Evolutionary conservation across 305 asterid species (phyloP).

Genomic region (Fraxinus xanthoxyloides): DNA sequence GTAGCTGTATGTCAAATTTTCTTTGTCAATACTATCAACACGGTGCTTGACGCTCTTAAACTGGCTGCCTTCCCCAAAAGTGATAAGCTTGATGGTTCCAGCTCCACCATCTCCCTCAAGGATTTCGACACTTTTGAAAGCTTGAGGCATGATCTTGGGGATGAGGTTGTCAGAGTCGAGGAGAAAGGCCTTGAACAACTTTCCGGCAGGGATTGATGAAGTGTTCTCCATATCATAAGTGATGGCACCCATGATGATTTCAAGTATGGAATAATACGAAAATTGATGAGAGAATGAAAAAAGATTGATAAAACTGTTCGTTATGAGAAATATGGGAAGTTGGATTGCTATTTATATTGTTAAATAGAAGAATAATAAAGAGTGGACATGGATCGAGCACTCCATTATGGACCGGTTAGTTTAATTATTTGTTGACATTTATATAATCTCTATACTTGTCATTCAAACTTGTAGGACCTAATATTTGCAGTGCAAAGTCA

Average conservation of each 20-base stretch:
- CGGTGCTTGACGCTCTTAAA: constrained; percentile 23
- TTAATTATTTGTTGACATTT: no score
- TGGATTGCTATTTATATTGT: not conserved
- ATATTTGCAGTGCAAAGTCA: not conserved
- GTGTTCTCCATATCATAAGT: constrained; percentile 28
- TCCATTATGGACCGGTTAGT: not conserved
- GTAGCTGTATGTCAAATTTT: constrained; percentile 19
- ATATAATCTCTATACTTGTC: not conserved
- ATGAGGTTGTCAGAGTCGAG: constrained; percentile 13
- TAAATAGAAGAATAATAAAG: not conserved
- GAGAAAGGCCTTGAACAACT: constrained; percentile 16
- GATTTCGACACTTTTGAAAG: constrained; percentile 15
- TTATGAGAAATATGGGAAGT: not conserved
- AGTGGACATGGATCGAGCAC: not conserved
- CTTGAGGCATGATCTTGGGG: constrained; percentile 23
- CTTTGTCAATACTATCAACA: constrained; percentile 16
- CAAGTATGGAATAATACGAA: not conserved
- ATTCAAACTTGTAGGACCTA: not conserved
- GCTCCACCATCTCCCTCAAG: constrained; percentile 24
- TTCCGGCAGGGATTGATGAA: constrained; percentile 28
- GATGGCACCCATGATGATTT: constrained; percentile 30
- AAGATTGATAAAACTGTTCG: not conserved
- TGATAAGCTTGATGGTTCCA: constrained; percentile 17
- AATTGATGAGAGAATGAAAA: not conserved
- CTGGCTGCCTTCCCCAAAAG: constrained; percentile 17